Base-by-base conservation (phyloP, 768 basidiomycete genomes). In the Kwoniella shandongensis region DNA sequence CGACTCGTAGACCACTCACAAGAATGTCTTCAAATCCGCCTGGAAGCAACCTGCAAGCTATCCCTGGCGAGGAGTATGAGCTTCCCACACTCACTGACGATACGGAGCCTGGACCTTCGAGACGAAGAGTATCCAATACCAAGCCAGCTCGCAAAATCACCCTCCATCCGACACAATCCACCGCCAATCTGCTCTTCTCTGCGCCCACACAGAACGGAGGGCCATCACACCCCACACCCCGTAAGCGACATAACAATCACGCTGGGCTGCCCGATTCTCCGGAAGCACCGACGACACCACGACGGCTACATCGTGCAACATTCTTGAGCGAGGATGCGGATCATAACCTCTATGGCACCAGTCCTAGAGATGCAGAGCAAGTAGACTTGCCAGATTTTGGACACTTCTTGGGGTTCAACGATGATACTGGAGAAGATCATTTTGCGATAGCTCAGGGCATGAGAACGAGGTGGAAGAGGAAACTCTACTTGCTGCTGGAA, bases 401-500 rank as follows among this genome's bases (percentile, higher is more conserved):
- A 11, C 70, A 69, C 15, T 67, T 76, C 55, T 50, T 76, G 20
- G 75, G 75, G 0, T 65, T 74, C 49, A 67, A 69, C 38, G 62
- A 65, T 36, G 75, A 75, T 26, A 56, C 53, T 36, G 69, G 57
- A 18, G 73, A 73, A 48, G 75, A 76, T 57, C 72, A 73, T 59
- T 76, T 70, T 54, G 67, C 61, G 1, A 52, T 70, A 4, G 73
- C 73, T 4, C 51, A 53, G 18, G 55, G 49, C 17, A 73, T 76
- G 59, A 54, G 46, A 36, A 63, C 45, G 18, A 62, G 61, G 13
- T 88, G 85, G 85, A 86, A 87, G 71, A 80, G 84, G 22, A 79
- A 81, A 15, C 77, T 88, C 15, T 86, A 84, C 69, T 81, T 84
- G 42, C 80, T 93, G 18, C 82, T 93, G 62, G 91, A 93, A 66